phyloP scores from a whole-genome alignment of 1,284 basidiomycete species.

The Heterobasidion irregulare region DNA sequence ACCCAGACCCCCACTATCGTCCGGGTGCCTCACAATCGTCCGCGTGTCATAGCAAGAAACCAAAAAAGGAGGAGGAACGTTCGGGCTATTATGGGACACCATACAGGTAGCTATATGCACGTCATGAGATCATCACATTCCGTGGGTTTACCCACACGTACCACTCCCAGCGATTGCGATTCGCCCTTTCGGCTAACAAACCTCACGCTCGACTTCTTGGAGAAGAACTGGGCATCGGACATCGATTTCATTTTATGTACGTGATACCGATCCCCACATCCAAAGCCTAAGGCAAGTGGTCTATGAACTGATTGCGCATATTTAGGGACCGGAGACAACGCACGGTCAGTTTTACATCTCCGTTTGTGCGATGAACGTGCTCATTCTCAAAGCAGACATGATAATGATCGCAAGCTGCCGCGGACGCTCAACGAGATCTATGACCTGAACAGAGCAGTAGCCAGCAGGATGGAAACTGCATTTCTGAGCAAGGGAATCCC shows the following conservation, averaged over 20 bases:
- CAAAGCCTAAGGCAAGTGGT: neutral
- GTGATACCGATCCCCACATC: constrained; percentile 13
- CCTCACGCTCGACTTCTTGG: constrained; percentile 75
- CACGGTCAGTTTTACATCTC: constrained; percentile 42
- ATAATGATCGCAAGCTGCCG: constrained; percentile 77
- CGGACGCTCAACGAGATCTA: constrained; percentile 81
- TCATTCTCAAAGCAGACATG: constrained; percentile 50
- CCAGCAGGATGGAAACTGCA: constrained; percentile 61
- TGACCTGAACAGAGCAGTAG: constrained; percentile 63
- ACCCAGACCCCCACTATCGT: constrained; percentile 65
- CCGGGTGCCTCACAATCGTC: constrained; percentile 39
- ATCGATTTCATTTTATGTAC: constrained; percentile 86
- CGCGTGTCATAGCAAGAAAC: constrained; percentile 59
- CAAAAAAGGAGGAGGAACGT: constrained; percentile 42
- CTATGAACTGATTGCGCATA: neutral
- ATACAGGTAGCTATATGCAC: constrained; percentile 38
- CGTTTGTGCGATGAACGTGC: neutral
- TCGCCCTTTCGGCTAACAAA: constrained; percentile 75
- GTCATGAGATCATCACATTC: neutral
- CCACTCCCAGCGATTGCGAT: constrained; percentile 68
- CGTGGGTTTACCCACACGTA: neutral
- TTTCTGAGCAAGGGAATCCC: constrained; percentile 68
- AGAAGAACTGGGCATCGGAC: constrained; percentile 72
- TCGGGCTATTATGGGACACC: constrained; percentile 55
- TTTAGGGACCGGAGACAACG: constrained; percentile 87